These are phyloP conservation scores for Trichomonas vaginalis DNA, from an alignment of 208 protist species.

Conservation along the genomic window DNA sequence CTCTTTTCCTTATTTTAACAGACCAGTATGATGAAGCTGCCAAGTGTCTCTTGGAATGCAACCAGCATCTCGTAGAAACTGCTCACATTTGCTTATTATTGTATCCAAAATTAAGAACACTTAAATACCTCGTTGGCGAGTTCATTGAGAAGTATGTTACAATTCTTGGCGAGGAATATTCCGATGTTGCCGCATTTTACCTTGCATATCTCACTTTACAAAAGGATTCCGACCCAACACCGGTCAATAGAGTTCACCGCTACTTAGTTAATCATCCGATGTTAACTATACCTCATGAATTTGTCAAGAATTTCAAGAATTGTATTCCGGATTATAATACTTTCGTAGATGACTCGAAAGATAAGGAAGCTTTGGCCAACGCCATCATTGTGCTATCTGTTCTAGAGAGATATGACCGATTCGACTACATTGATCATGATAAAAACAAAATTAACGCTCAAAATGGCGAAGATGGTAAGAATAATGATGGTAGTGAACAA, in stretches of 20 bases:
- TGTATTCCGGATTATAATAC: background rate
- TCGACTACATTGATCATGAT: too few species aligned
- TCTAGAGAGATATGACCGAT: too few species aligned
- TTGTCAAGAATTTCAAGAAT: background rate
- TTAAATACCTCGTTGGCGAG: background rate
- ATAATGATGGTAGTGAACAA: too few species aligned
- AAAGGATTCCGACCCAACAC: background rate
- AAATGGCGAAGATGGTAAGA: too few species aligned
- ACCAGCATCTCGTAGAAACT: background rate
- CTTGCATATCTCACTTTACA: background rate
- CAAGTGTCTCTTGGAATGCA: background rate
- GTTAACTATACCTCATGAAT: background rate
- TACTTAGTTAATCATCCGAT: background rate
- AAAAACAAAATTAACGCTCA: too few species aligned
- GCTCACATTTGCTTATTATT: background rate
- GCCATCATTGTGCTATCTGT: background rate
- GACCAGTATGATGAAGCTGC: background rate
- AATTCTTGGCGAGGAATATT: background rate
- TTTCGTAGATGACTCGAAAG: background rate
- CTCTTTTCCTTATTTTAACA: background rate
- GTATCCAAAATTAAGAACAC: background rate
- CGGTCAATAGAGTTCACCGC: background rate
- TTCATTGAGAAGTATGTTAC: background rate
- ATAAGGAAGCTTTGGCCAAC: background rate
- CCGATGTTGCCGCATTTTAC: background rate